Conservation (phyloP, 257 asterid species). For the Nicotiana undulata region DNA sequence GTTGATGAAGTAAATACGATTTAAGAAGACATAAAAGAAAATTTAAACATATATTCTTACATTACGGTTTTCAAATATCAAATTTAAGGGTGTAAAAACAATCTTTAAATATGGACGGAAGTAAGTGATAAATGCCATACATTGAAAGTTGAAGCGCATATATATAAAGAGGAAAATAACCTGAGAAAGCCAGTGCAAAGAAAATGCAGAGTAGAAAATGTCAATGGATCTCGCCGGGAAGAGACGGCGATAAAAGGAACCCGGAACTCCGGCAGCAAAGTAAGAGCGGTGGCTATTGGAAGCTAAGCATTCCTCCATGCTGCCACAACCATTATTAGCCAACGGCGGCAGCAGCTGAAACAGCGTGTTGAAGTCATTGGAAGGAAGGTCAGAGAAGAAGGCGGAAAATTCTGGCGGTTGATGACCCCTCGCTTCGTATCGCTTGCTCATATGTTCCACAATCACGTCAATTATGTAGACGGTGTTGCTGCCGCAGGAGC, state of each 20-base stretch:
- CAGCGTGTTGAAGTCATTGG: slow-evolving; percentile 83
- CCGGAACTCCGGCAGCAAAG: slow-evolving; percentile 92
- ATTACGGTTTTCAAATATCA: no score
- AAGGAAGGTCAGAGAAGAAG: slow-evolving; percentile 78
- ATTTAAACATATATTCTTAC: no score
- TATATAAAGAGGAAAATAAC: slow-evolving; percentile 17
- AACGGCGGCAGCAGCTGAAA: slow-evolving; percentile 75
- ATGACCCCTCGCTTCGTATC: slow-evolving; percentile 44
- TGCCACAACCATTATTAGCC: slow-evolving; percentile 24
- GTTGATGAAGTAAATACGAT: background rate
- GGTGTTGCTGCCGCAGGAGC: slow-evolving; percentile 85
- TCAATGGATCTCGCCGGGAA: slow-evolving; percentile 69
- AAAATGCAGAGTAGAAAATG: slow-evolving; percentile 77
- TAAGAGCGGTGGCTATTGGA: slow-evolving; percentile 64
- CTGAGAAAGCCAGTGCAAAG: slow-evolving; percentile 98
- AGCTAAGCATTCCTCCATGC: slow-evolving; percentile 85
- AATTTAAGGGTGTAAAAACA: no score
- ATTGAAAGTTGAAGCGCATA: background rate
- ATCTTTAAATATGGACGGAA: no score
- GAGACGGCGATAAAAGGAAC: slow-evolving; percentile 76
- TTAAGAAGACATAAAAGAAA: background rate
- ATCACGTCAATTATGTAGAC: slow-evolving; percentile 63
- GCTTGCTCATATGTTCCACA: slow-evolving; percentile 55
- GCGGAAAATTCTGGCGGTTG: slow-evolving; percentile 75
- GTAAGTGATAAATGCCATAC: background rate